Conservation (phyloP, 2,329 filamentous ascomycete species). For the Botryotinia calthae region DNA sequence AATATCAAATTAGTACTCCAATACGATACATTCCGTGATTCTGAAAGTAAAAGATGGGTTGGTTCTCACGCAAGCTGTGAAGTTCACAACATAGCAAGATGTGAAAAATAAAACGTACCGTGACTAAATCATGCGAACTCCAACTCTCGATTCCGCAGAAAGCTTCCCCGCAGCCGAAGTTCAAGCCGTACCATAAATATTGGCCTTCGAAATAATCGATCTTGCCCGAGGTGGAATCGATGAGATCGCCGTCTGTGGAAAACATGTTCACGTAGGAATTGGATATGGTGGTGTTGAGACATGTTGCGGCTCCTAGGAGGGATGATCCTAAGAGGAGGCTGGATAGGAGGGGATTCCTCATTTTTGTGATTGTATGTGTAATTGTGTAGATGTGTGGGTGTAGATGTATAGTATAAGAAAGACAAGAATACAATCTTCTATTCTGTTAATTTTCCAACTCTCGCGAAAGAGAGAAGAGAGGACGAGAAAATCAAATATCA, state of each 20-base stretch:
- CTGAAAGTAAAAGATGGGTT: neutral
- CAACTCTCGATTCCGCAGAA: constrained; percentile 30
- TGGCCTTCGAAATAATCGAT: constrained; percentile 30
- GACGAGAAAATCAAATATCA: neutral
- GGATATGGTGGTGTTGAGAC: constrained; percentile 5
- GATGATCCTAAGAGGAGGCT: neutral
- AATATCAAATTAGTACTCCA: neutral
- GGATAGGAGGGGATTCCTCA: neutral
- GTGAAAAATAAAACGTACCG: constrained; percentile 11
- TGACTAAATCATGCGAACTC: constrained; percentile 14
- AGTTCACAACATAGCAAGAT: neutral
- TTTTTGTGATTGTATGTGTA: neutral
- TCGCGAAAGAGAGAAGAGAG: neutral
- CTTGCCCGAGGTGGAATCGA: constrained; percentile 32
- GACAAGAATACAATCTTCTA: no score
- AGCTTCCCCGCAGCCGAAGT: constrained; percentile 25
- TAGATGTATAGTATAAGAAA: neutral
- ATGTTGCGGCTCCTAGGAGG: neutral
- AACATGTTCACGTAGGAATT: constrained; percentile 24
- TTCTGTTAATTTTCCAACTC: neutral
- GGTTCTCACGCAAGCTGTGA: neutral
- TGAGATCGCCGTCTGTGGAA: constrained; percentile 31
- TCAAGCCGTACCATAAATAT: constrained; percentile 32
- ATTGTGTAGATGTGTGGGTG: neutral
- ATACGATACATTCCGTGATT: neutral